Evolutionary conservation across 2,329 filamentous ascomycete species (phyloP).

Genomic region (Calcarisporium arbuscula): DNA sequence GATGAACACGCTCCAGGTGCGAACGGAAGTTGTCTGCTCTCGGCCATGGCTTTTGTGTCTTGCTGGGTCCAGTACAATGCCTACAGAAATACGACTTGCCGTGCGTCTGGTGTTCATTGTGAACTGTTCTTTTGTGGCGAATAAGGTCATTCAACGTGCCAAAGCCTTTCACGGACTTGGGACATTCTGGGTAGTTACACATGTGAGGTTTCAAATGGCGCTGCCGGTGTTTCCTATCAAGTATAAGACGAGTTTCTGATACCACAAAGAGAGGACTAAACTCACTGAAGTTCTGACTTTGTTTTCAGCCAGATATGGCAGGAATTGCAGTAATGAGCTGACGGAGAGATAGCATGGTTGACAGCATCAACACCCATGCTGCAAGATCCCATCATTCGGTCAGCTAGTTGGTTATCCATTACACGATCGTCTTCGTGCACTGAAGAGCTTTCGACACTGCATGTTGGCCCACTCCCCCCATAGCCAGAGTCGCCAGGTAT

Average conservation of each 20-base stretch:
- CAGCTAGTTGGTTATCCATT: neutral
- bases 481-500: conserved; percentile 41
- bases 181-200: conserved; percentile 55
- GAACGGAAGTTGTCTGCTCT: conserved; percentile 81
- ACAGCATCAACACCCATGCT: too few species aligned
- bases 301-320: conserved; percentile 42
- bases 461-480: conserved; percentile 31
- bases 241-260: conserved; percentile 12
- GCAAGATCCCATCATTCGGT: conserved; percentile 1
- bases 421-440: conserved; percentile 35
- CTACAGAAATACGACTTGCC: conserved; percentile 19
- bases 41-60: conserved; percentile 61
- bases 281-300: conserved; percentile 50
- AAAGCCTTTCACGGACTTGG: conserved; percentile 56
- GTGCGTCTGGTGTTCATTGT: conserved; percentile 39
- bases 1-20: conserved; percentile 67
- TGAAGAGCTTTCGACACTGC: conserved; percentile 35
- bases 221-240: conserved; percentile 63
- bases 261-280: conserved; percentile 1
- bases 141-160: conserved; percentile 74
- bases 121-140: conserved; percentile 70
- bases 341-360: too few species aligned
- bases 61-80: conserved; percentile 17
- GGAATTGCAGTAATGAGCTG: conserved; percentile 22
- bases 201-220: conserved; percentile 62